A percentile compares a stretch with the other conserved stretches of the same genome.
Conservation (phyloP, 768 basidiomycete species). For the Lentinula guzmanii region DNA sequence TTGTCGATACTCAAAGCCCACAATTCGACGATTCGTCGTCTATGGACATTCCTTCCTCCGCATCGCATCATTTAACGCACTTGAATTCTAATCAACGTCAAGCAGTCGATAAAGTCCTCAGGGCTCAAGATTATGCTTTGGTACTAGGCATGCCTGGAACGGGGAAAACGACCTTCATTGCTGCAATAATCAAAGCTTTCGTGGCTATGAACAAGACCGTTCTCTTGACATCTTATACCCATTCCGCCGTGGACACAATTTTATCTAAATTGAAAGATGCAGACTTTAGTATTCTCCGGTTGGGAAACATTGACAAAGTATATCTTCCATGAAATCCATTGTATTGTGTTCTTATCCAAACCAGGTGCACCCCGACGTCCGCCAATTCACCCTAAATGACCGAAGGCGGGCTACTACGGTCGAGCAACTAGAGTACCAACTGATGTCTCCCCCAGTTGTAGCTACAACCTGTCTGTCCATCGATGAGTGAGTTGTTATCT, state of each 20-base stretch:
- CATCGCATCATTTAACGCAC: slow-evolving; percentile 23
- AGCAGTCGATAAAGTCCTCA: slow-evolving; percentile 70
- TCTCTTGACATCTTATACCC: slow-evolving; percentile 88
- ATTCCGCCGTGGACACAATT: slow-evolving; percentile 98
- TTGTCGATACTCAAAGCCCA: slow-evolving; percentile 79
- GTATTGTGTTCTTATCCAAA: background rate
- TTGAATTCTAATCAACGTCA: slow-evolving; percentile 69
- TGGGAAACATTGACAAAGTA: slow-evolving; percentile 93
- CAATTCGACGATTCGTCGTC: slow-evolving; percentile 37
- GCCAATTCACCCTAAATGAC: slow-evolving; percentile 61
- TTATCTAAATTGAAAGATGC: slow-evolving; percentile 67
- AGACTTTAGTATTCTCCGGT: slow-evolving; percentile 70
- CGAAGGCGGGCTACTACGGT: slow-evolving; percentile 55
- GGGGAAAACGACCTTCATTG: slow-evolving; percentile 94
- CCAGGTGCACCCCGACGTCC: slow-evolving; percentile 81
- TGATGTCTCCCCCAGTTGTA: slow-evolving; percentile 88
- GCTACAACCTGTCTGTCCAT: slow-evolving; percentile 94
- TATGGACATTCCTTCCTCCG: slow-evolving; percentile 16
- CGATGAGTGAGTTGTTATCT: slow-evolving; percentile 67
- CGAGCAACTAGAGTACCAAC: slow-evolving; percentile 76
- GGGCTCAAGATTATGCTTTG: slow-evolving; percentile 84
- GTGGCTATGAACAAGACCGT: slow-evolving; percentile 83
- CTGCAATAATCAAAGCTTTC: slow-evolving; percentile 75
- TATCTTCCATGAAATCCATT: slow-evolving; percentile 6
- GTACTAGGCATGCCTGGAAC: slow-evolving; percentile 98